A percentile compares a stretch with the other conserved stretches of the same genome.
Conservation (phyloP, 305 asterid species). For the Lippia alba region DNA sequence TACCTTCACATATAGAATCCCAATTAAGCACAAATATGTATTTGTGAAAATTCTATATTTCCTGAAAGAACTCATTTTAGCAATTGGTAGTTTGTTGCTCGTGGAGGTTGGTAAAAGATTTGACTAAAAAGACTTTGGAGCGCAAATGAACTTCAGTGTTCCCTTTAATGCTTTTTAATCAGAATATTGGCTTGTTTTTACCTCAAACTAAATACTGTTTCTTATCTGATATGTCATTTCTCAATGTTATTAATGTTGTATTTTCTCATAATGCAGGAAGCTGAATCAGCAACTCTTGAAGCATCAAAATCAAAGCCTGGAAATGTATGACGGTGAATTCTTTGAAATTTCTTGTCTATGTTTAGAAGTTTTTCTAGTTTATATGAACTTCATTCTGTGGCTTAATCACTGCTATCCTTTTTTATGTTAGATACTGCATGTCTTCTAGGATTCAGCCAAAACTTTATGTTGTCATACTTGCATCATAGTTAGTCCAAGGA, state of each 20-base stretch:
- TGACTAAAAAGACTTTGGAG: conserved; percentile 13
- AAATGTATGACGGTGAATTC: conserved; percentile 59
- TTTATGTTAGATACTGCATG: conserved; percentile 25
- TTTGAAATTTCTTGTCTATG: conserved; percentile 33
- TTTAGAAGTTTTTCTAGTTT: conserved; percentile 17
- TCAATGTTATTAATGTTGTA: conserved; percentile 25
- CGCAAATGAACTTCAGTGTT: conserved; percentile 15
- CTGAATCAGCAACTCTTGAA: conserved; percentile 95
- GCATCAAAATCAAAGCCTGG: conserved; percentile 92
- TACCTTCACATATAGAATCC: conserved; percentile 3
- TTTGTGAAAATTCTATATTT: background rate
- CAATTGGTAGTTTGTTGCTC: conserved; percentile 4
- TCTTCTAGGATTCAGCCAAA: conserved; percentile 17
- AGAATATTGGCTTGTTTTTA: conserved; percentile 8
- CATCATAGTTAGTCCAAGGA: background rate
- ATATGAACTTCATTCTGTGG: conserved; percentile 23
- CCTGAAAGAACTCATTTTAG: background rate
- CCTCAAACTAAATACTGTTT: conserved; percentile 19
- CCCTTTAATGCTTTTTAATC: conserved; percentile 10
- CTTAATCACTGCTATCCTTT: conserved; percentile 28
- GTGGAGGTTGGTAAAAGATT: background rate
- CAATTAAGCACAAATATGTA: background rate
- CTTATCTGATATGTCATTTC: conserved; percentile 28
- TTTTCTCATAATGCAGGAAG: conserved; percentile 63
- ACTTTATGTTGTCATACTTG: conserved; percentile 20